Evolutionary conservation across 805 yeast species (phyloP).

Genomic region (Metschnikowia lunata): DNA sequence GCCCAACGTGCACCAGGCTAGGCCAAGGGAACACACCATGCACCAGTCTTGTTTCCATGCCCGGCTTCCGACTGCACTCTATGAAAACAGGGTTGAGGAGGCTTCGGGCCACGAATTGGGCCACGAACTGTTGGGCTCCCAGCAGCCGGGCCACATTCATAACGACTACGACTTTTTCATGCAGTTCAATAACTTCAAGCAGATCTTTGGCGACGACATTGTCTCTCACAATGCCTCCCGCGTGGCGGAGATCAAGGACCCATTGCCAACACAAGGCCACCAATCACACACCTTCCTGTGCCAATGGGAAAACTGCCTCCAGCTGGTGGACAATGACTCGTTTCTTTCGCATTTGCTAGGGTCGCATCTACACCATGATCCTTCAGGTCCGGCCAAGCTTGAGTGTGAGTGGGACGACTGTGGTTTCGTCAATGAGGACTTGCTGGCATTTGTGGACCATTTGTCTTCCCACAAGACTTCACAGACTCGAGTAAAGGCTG

Average conservation of each 20-base stretch:
- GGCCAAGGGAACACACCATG: constrained; percentile 8
- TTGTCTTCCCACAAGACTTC: constrained; percentile 27
- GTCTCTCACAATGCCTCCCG: background rate
- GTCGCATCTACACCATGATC: constrained; percentile 50
- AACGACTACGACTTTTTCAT: constrained; percentile 37
- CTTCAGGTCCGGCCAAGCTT: constrained; percentile 21
- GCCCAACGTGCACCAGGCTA: background rate
- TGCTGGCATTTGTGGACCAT: constrained; percentile 57
- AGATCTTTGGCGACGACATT: constrained; percentile 8
- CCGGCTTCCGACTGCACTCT: constrained; percentile 24
- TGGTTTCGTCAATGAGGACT: constrained; percentile 49
- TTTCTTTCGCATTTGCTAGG: constrained; percentile 37
- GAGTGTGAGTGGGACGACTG: constrained; percentile 80
- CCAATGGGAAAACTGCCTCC: constrained; percentile 65
- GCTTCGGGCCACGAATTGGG: no score
- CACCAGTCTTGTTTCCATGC: constrained; percentile 48
- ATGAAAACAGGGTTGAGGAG: no score
- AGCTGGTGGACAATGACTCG: constrained; percentile 30
- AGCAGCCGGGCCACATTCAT: constrained; percentile 8
- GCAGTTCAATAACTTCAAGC: constrained; percentile 31
- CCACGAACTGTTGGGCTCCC: no score
- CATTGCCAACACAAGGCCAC: background rate
- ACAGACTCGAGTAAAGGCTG: background rate
- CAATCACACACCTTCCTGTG: constrained; percentile 32
- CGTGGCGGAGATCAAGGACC: background rate